A percentile compares a stretch with the other conserved stretches of the same genome.
phyloP scores from a whole-genome alignment of 2,329 filamentous ascomycete species.

The Epichloe amarillans region DNA sequence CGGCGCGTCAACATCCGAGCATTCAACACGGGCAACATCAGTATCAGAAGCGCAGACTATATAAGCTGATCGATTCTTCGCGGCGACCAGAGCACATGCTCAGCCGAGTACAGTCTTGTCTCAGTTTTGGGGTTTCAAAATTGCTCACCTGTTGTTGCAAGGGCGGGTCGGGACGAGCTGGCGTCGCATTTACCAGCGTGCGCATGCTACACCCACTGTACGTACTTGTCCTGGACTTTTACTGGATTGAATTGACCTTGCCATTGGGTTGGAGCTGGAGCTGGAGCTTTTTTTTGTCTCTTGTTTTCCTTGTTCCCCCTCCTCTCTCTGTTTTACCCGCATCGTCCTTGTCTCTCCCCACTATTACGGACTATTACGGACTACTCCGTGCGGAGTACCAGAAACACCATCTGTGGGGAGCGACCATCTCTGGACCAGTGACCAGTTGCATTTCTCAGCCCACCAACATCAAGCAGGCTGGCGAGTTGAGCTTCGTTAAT shows the following conservation, averaged over 20 bases:
- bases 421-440: background rate
- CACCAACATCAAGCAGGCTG: background rate
- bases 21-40: no score
- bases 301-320: no score
- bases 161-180: background rate
- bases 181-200: background rate
- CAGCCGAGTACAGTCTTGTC: background rate
- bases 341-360: background rate
- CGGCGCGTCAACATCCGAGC: no score
- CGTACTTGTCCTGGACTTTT: background rate
- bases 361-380: no score
- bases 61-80: no score
- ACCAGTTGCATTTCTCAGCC: background rate
- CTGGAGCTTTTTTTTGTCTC: no score
- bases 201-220: no score
- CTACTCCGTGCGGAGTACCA: background rate
- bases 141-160: background rate
- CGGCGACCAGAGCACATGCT: background rate
- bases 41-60: no score
- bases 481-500: background rate
- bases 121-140: background rate
- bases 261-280: no score
- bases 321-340: no score
- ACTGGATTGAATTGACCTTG: no score
- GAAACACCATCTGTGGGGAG: background rate